Conservation (phyloP, 2,329 filamentous ascomycete genomes). For the Fusarium compactum region DNA sequence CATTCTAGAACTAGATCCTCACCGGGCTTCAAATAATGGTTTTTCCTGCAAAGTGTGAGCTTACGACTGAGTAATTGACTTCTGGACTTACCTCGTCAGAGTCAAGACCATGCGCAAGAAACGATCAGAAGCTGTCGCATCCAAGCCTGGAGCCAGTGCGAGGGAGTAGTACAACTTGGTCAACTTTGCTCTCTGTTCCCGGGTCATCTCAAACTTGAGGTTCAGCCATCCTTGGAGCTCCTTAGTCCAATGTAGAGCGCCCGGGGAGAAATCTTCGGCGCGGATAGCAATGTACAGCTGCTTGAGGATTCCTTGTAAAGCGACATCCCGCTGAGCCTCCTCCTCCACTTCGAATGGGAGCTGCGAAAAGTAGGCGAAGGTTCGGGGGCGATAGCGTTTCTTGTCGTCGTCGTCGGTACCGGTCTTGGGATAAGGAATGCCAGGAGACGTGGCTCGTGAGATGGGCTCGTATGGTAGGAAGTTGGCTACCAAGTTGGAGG, state of each 20-base stretch:
- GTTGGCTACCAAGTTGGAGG: constrained; percentile 51
- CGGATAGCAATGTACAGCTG: constrained; percentile 93
- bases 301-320: constrained; percentile 88
- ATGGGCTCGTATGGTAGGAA: constrained; percentile 72
- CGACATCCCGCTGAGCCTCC: constrained; percentile 79
- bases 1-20: constrained; percentile 94
- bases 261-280: constrained; percentile 92
- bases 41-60: constrained; percentile 71
- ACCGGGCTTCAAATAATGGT: constrained; percentile 92
- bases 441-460: constrained; percentile 88
- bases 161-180: constrained; percentile 96
- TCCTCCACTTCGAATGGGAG: constrained; percentile 91
- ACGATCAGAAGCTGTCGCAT: constrained; percentile 83
- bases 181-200: constrained; percentile 83
- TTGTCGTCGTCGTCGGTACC: constrained; percentile 64
- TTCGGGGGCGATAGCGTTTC: constrained; percentile 83
- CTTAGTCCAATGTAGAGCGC: constrained; percentile 95
- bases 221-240: constrained; percentile 96
- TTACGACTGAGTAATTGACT: constrained; percentile 18
- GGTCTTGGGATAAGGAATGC: constrained; percentile 66
- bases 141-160: constrained; percentile 87
- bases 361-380: constrained; percentile 91
- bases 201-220: constrained; percentile 96
- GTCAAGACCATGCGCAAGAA: constrained; percentile 98
- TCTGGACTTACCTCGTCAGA: constrained; percentile 81